A percentile compares a stretch with the other conserved stretches of the same genome.
Conservation (phyloP, 352 stramenopile species). For the Phytophthora megakarya region DNA sequence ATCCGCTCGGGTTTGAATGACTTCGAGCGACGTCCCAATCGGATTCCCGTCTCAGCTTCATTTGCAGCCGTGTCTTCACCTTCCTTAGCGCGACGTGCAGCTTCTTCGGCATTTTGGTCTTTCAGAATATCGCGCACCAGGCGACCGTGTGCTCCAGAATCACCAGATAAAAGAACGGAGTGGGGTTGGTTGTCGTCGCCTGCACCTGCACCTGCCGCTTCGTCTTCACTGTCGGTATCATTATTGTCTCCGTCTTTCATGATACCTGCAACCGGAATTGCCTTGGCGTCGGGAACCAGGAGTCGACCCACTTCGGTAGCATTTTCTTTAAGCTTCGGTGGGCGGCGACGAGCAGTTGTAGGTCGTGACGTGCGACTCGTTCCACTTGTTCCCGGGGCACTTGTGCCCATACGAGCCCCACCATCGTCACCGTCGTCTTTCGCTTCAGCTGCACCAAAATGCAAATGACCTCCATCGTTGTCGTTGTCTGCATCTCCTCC, state of each 20-base stretch:
- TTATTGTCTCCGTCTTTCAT: constrained; percentile 87
- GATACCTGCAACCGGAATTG: constrained; percentile 67
- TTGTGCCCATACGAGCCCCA: constrained; percentile 11
- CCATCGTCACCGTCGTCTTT: constrained; percentile 50
- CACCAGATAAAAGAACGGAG: constrained; percentile 36
- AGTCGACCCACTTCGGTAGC: constrained; percentile 76
- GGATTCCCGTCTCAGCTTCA: constrained; percentile 77
- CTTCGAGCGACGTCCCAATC: constrained; percentile 71
- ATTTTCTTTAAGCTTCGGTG: constrained; percentile 89
- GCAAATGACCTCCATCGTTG: constrained; percentile 51
- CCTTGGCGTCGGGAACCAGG: constrained; percentile 81
- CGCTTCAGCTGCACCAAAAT: constrained; percentile 39
- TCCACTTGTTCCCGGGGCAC: constrained; percentile 55
- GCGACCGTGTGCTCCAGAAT: constrained; percentile 60
- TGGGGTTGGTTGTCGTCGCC: constrained; percentile 41
- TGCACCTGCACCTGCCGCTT: constrained; percentile 29
- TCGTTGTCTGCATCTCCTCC: constrained; percentile 47
- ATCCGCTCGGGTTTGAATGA: constrained; percentile 82
- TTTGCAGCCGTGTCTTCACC: constrained; percentile 65
- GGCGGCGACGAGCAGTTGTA: constrained; percentile 83
- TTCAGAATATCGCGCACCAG: constrained; percentile 88
- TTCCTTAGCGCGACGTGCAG: constrained; percentile 66
- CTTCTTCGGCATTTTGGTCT: constrained; percentile 73
- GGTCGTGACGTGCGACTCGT: constrained; percentile 77
- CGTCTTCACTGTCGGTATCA: constrained; percentile 74